Conservation (phyloP, 2,329 filamentous ascomycete genomes). For the Penicillium janthinellum region DNA sequence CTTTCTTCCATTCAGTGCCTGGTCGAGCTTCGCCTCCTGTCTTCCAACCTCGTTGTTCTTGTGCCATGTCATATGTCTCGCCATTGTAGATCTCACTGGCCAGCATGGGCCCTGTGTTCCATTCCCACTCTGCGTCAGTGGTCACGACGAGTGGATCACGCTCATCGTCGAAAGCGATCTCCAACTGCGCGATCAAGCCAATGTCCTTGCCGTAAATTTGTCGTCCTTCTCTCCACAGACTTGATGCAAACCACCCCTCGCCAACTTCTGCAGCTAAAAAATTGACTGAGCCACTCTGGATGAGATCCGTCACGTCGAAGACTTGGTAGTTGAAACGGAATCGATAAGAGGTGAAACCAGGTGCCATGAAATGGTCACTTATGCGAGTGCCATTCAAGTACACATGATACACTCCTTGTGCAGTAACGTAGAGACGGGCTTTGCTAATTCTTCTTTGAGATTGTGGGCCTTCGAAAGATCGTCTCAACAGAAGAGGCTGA, state of each 20-base stretch:
- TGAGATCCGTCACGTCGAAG: constrained; percentile 52
- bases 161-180: constrained; percentile 23
- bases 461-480: not conserved
- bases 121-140: constrained; percentile 32
- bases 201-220: constrained; percentile 30
- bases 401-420: constrained; percentile 4
- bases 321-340: constrained; percentile 48
- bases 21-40: constrained; percentile 27
- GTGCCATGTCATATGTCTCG: constrained; percentile 52
- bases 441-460: not conserved
- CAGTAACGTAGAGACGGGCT: constrained; percentile 6
- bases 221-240: constrained; percentile 26
- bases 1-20: constrained; percentile 35
- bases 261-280: constrained; percentile 47
- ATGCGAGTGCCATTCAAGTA: constrained; percentile 6
- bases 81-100: constrained; percentile 47
- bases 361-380: constrained; percentile 21
- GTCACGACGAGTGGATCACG: constrained; percentile 10
- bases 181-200: constrained; percentile 33
- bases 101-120: constrained; percentile 22
- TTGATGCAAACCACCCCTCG: constrained; percentile 54
- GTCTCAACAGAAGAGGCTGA: constrained; percentile 1
- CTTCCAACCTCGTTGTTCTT: constrained; percentile 25
- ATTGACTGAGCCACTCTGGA: constrained; percentile 42
- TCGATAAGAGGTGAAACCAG: not conserved